Evolutionary conservation across 2,329 filamentous ascomycete genomes (phyloP).

Genomic region (Fusarium napiforme): DNA sequence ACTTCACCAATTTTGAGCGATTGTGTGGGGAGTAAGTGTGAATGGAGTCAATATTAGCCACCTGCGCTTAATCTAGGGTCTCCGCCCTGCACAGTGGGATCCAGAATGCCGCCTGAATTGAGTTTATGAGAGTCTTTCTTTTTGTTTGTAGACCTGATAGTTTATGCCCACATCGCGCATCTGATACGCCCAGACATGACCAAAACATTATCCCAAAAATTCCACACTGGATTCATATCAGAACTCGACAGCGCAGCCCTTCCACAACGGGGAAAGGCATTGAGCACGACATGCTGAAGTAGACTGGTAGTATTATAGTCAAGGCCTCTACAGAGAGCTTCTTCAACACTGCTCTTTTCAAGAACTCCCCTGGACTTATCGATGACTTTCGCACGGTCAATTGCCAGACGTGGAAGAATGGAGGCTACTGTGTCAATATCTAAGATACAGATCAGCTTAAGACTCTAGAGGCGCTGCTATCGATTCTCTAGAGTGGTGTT

Average conservation of each 20-base stretch:
- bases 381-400: not conserved
- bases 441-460: rapidly evolving
- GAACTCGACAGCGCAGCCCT: not conserved
- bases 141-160: not conserved
- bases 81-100: too few relatives aligned
- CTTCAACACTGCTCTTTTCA: not conserved
- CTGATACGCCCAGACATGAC: not conserved
- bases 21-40: not conserved
- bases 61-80: too few relatives aligned
- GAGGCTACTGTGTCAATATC: not conserved
- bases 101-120: not conserved
- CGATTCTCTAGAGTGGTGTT: not conserved
- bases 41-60: too few relatives aligned
- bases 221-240: not conserved
- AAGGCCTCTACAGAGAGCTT: not conserved
- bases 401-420: not conserved
- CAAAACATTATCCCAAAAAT: not conserved
- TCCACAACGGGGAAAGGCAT: not conserved
- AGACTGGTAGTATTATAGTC: too few relatives aligned
- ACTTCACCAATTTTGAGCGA: not conserved
- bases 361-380: not conserved
- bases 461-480: not conserved
- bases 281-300: too few relatives aligned
- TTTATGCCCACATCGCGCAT: too few relatives aligned
- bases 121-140: not conserved